Conservation (phyloP, 2,329 filamentous ascomycete species). For the Cytospora piceae region DNA sequence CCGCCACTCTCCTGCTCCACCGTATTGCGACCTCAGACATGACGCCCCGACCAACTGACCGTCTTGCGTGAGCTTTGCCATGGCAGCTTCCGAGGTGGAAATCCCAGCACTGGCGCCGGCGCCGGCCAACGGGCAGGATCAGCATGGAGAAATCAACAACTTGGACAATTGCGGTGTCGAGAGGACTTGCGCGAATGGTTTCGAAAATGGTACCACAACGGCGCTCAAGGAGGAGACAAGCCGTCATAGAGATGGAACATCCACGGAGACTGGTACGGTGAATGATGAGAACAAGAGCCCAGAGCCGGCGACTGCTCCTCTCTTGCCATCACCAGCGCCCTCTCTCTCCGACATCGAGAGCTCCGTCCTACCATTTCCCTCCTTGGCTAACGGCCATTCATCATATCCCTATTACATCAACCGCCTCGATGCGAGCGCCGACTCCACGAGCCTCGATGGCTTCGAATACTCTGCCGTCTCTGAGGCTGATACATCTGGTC, state of each 20-base stretch:
- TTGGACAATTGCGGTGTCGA: background rate
- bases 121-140: background rate
- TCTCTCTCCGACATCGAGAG: constrained; percentile 1
- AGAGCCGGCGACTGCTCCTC: background rate
- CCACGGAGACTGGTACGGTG: background rate
- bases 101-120: constrained; percentile 9
- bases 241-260: background rate
- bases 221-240: background rate
- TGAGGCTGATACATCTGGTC: constrained; percentile 27
- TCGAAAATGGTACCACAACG: constrained; percentile 2
- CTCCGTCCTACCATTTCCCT: constrained; percentile 3
- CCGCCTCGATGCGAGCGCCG: background rate
- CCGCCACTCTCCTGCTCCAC: background rate
- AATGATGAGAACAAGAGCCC: constrained; percentile 10
- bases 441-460: constrained; percentile 16
- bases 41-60: background rate
- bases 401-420: background rate
- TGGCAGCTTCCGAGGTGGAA: constrained; percentile 26
- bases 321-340: constrained; percentile 15
- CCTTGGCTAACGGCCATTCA: background rate
- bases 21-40: background rate
- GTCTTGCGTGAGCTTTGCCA: background rate
- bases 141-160: constrained; percentile 6
- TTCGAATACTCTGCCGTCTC: constrained; percentile 28
- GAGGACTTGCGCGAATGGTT: background rate